phyloP scores from a whole-genome alignment of 2,329 filamentous ascomycete species.

The Penicillium sp. region DNA sequence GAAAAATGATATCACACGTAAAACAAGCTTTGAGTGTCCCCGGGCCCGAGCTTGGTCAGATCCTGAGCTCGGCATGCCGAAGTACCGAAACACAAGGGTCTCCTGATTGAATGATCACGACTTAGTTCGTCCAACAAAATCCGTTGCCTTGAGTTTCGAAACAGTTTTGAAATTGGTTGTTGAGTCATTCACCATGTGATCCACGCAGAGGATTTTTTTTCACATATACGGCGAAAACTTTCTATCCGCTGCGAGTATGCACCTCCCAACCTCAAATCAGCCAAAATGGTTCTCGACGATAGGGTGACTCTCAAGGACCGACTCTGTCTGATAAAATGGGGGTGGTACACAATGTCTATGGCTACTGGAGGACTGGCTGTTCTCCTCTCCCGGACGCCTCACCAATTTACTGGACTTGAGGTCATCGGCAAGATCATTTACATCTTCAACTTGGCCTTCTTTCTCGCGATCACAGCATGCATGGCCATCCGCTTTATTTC shows the following conservation, averaged over 20 bases:
- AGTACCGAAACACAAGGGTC: not conserved
- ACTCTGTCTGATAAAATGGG: constrained; percentile 57
- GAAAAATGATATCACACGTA: not conserved
- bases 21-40: not conserved
- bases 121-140: not conserved
- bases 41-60: not conserved
- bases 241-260: not conserved
- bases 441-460: constrained; percentile 63
- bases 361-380: constrained; percentile 65
- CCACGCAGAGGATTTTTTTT: not conserved
- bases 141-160: not conserved
- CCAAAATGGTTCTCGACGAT: not conserved
- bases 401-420: constrained; percentile 59
- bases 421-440: constrained; percentile 65
- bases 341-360: constrained; percentile 71
- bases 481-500: constrained; percentile 37
- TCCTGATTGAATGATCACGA: not conserved
- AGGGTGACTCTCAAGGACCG: constrained; percentile 7
- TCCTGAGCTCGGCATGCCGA: not conserved
- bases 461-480: constrained; percentile 51
- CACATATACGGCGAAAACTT: not conserved
- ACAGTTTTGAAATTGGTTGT: not conserved
- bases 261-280: not conserved
- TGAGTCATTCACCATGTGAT: not conserved
- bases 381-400: constrained; percentile 60